Conservation (phyloP, 441 rosid genomes). For the Theobroma grandiflorum region DNA sequence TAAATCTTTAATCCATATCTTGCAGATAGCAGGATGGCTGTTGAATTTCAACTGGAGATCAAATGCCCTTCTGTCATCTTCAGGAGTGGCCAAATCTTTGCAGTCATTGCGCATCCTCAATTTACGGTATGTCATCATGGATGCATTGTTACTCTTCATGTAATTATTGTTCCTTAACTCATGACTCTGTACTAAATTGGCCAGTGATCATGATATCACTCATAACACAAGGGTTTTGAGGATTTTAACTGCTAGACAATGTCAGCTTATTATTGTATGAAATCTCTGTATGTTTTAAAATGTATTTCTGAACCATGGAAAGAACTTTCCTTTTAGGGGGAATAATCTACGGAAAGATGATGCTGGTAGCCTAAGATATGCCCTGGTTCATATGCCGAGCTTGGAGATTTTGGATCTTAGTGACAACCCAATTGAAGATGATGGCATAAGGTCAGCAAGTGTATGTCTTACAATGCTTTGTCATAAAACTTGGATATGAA, state of each 20-base stretch:
- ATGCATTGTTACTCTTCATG: conserved; percentile 22
- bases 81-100: conserved; percentile 54
- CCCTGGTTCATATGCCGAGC: conserved; percentile 66
- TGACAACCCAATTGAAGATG: conserved; percentile 82
- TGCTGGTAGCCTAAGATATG: conserved; percentile 61
- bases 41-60: conserved; percentile 60
- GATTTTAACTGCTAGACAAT: conserved; percentile 1
- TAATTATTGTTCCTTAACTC: conserved; percentile 15
- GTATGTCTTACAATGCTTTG: not conserved
- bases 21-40: conserved; percentile 89
- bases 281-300: not conserved
- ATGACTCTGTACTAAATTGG: conserved; percentile 8
- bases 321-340: conserved; percentile 58
- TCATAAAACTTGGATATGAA: not conserved
- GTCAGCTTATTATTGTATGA: not conserved
- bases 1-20: conserved; percentile 23
- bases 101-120: conserved; percentile 66
- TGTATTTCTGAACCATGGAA: conserved; percentile 24
- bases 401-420: conserved; percentile 80
- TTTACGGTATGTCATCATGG: conserved; percentile 56
- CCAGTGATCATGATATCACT: not conserved
- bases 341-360: conserved; percentile 75
- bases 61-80: conserved; percentile 35
- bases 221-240: not conserved
- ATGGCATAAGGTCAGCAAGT: conserved; percentile 72